Conservation (phyloP, 805 yeast species). For the Lipomyces sp. region DNA sequence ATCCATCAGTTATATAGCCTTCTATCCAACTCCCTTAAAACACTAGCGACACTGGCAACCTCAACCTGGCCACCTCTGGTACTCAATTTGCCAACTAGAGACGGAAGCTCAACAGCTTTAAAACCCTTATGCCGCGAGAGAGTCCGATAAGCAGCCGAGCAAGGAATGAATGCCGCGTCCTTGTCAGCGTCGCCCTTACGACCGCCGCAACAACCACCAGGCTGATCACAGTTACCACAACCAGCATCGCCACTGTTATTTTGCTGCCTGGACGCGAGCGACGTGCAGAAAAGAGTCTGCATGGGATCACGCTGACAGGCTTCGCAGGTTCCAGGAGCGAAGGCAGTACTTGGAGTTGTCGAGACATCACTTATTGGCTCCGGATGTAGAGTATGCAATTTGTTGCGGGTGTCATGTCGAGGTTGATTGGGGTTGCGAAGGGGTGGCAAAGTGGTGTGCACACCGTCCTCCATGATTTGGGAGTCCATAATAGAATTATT, state of each 20-base stretch:
- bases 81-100: slow-evolving; percentile 72
- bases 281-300: slow-evolving; percentile 86
- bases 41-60: slow-evolving; percentile 86
- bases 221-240: slow-evolving; percentile 31
- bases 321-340: slow-evolving; percentile 77
- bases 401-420: slow-evolving; percentile 41
- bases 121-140: slow-evolving; percentile 81
- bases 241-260: slow-evolving; percentile 23
- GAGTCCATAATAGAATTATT: slow-evolving; percentile 31
- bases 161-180: slow-evolving; percentile 66
- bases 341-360: slow-evolving; percentile 15
- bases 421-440: slow-evolving; percentile 35
- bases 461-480: slow-evolving; percentile 23
- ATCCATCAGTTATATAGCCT: slow-evolving; percentile 54
- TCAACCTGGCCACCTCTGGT: slow-evolving; percentile 90
- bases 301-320: slow-evolving; percentile 87
- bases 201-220: slow-evolving; percentile 41
- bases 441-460: slow-evolving; percentile 32
- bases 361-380: slow-evolving; percentile 51
- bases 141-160: slow-evolving; percentile 88
- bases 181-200: slow-evolving; percentile 31
- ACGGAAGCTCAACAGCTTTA: slow-evolving; percentile 70
- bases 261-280: slow-evolving; percentile 59
- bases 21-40: slow-evolving; percentile 78
- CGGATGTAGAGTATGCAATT: slow-evolving; percentile 65